These are phyloP conservation scores for Pichia cephalocereana DNA, from an alignment of 805 yeast genomes.

Conservation along the genomic window DNA sequence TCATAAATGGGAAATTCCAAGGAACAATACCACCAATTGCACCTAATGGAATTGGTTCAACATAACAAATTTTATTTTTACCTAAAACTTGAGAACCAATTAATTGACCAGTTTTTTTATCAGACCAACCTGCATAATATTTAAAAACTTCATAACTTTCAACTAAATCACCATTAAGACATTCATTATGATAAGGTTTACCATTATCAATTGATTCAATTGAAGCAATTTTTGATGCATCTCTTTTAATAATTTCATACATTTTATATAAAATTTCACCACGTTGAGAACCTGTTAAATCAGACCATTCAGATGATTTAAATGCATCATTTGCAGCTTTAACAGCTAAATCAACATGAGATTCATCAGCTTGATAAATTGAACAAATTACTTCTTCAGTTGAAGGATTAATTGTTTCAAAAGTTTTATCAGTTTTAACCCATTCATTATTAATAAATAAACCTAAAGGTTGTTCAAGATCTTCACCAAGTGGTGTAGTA, in stretches of 20 bases:
- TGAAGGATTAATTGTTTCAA: slow-evolving; percentile 23
- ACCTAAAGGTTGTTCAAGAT: slow-evolving; percentile 35
- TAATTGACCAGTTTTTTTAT: slow-evolving; percentile 59
- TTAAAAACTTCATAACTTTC: slow-evolving; percentile 36
- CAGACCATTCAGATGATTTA: slow-evolving; percentile 35
- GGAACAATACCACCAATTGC: slow-evolving; percentile 77
- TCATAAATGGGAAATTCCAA: slow-evolving; percentile 76
- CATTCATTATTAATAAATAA: slow-evolving; percentile 54
- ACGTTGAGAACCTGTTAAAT: slow-evolving; percentile 42
- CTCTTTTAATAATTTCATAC: slow-evolving; percentile 41
- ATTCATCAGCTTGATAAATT: slow-evolving; percentile 47
- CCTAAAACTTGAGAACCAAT: slow-evolving; percentile 29
- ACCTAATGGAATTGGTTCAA: slow-evolving; percentile 54
- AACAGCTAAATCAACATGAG: slow-evolving; percentile 61
- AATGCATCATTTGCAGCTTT: slow-evolving; percentile 58
- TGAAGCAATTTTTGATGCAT: slow-evolving; percentile 40
- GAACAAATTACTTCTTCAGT: slow-evolving; percentile 54
- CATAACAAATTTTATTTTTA: slow-evolving; percentile 39
- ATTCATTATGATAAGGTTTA: slow-evolving; percentile 40
- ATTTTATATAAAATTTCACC: slow-evolving; percentile 42
- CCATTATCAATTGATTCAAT: slow-evolving; percentile 53
- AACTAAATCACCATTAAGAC: slow-evolving; percentile 29
- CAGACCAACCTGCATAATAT: slow-evolving; percentile 74
- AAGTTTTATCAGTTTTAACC: slow-evolving; percentile 18
- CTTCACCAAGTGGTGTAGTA: slow-evolving; percentile 24